These are phyloP conservation scores for Crassisporium funariophilum DNA, from an alignment of 768 basidiomycete genomes.

Conservation along the genomic window DNA sequence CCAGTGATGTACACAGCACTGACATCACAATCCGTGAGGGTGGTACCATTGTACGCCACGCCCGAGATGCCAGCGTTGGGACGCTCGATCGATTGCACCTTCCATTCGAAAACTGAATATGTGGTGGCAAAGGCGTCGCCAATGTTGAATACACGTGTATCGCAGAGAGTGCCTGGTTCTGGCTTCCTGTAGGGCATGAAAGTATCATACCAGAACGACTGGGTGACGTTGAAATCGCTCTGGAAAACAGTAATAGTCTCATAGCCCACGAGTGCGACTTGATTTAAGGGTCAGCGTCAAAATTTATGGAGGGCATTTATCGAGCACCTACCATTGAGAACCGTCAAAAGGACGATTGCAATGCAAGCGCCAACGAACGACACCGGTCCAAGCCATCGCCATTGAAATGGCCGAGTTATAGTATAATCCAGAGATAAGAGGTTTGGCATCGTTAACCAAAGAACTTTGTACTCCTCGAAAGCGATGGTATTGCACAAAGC, in stretches of 20 bases:
- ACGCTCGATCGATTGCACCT: slow-evolving; percentile 17
- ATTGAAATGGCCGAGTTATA: slow-evolving; percentile 18
- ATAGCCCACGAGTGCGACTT: slow-evolving; percentile 28
- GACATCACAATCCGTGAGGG: slow-evolving; percentile 29
- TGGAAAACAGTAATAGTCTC: slow-evolving; percentile 26
- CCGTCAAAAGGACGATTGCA: slow-evolving; percentile 16
- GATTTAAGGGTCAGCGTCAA: background rate
- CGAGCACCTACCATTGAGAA: slow-evolving; percentile 20
- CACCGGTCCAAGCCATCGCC: slow-evolving; percentile 20
- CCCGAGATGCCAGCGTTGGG: slow-evolving; percentile 27
- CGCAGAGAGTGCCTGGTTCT: slow-evolving; percentile 28
- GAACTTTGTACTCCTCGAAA: too few relatives aligned
- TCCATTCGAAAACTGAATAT: slow-evolving; percentile 27
- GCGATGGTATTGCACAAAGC: too few relatives aligned
- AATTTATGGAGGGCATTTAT: background rate
- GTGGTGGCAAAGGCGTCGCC: slow-evolving; percentile 30
- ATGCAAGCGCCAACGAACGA: slow-evolving; percentile 15
- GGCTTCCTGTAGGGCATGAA: slow-evolving; percentile 20
- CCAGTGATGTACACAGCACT: slow-evolving; percentile 23
- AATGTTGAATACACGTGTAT: slow-evolving; percentile 23
- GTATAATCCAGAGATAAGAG: slow-evolving; percentile 12
- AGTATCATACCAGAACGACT: slow-evolving; percentile 22
- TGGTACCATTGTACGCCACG: slow-evolving; percentile 22
- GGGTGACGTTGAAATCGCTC: slow-evolving; percentile 26
- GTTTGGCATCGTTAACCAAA: too few relatives aligned